These are phyloP conservation scores for Ceratobasidium sp. DNA, from an alignment of 1,284 basidiomycete species.

Conservation along the genomic window DNA sequence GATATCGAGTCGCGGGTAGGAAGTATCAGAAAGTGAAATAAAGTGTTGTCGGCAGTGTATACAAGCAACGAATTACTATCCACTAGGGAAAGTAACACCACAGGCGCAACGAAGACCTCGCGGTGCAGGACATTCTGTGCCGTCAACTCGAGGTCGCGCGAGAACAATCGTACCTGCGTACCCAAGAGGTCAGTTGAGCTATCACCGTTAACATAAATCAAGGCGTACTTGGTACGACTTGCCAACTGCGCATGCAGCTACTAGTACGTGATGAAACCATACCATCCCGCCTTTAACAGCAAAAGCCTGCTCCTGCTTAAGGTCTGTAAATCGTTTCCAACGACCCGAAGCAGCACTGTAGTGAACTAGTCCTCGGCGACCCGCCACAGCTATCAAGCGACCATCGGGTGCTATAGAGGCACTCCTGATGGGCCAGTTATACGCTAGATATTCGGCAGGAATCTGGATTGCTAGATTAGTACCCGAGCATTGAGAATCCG, in stretches of 20 bases:
- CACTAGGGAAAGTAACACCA: conserved; percentile 88
- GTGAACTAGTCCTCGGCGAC: conserved; percentile 89
- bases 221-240: conserved; percentile 77
- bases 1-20: conserved; percentile 86
- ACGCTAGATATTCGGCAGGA: conserved; percentile 87
- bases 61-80: conserved; percentile 93
- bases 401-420: conserved; percentile 93
- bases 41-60: conserved; percentile 95
- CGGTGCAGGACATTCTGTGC: conserved; percentile 86
- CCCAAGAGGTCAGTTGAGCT: conserved; percentile 25
- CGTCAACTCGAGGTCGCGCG: conserved; percentile 91
- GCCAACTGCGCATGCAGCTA: conserved; percentile 87
- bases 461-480: conserved; percentile 61
- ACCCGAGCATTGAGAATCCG: neutral
- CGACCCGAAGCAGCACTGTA: conserved; percentile 93
- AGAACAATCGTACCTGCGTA: conserved; percentile 87
- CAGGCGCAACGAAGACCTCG: conserved; percentile 79
- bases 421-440: conserved; percentile 95
- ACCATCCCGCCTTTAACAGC: conserved; percentile 89
- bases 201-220: neutral
- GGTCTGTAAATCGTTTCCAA: conserved; percentile 91
- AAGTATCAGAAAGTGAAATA: conserved; percentile 92
- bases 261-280: conserved; percentile 97
- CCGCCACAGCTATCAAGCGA: conserved; percentile 91
- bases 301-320: conserved; percentile 91